Evolutionary conservation across 495 filamentous ascomycete genomes (phyloP).

Genomic region (Entonaema liquescens): DNA sequence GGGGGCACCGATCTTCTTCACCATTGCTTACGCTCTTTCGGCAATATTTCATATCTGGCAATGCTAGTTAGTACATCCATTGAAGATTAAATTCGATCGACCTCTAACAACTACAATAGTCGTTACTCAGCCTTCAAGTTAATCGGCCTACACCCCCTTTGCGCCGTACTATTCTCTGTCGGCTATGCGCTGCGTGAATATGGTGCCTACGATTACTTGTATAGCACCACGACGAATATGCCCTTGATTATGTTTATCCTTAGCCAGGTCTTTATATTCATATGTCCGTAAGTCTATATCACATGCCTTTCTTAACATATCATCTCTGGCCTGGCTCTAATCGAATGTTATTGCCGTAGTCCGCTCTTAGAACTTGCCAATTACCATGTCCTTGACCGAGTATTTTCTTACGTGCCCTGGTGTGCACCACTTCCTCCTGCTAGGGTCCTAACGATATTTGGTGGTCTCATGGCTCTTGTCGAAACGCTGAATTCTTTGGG

Average conservation of each 20-base stretch:
- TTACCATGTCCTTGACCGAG: constrained; percentile 51
- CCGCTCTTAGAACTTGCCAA: constrained; percentile 53
- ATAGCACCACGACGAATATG: constrained; percentile 27
- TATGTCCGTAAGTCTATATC: constrained; percentile 48
- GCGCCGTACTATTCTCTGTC: constrained; percentile 38
- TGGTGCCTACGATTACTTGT: constrained; percentile 48
- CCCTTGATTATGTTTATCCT: constrained; percentile 38
- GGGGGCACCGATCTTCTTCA: constrained; percentile 46
- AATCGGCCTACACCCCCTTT: constrained; percentile 41
- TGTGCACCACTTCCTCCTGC: constrained; percentile 42
- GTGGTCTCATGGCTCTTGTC: constrained; percentile 42
- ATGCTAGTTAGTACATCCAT: constrained; percentile 39
- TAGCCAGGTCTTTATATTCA: constrained; percentile 47
- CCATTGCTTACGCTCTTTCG: constrained; percentile 36
- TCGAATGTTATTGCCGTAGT: constrained; percentile 12
- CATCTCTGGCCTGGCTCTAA: background rate
- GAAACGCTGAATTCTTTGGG: constrained; percentile 48
- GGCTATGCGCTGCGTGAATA: constrained; percentile 47
- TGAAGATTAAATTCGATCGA: background rate
- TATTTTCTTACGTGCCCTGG: constrained; percentile 50
- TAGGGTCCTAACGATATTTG: constrained; percentile 45
- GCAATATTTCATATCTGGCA: constrained; percentile 45
- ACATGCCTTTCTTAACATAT: background rate
- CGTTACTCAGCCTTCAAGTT: constrained; percentile 44
- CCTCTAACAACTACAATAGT: constrained; percentile 27